These are phyloP conservation scores for Diophrys sp. DNA, from an alignment of 73 alveolate genomes.

Conservation along the genomic window DNA sequence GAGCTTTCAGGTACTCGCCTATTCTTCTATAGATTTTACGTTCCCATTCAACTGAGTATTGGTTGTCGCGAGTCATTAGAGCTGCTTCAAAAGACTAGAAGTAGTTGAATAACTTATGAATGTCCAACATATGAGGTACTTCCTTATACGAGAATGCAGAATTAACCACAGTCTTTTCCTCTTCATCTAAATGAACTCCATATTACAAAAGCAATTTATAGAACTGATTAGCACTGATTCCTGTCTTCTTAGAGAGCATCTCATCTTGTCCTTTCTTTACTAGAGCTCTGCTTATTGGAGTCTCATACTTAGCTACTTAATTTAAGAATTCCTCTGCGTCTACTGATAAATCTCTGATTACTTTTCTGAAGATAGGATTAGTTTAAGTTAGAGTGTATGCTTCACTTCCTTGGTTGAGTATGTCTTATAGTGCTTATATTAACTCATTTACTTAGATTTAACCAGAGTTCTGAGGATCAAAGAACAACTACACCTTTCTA, in stretches of 20 bases:
- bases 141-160: slow-evolving; percentile 27
- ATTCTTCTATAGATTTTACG: slow-evolving; percentile 42
- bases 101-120: slow-evolving; percentile 31
- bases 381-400: slow-evolving; percentile 30
- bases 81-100: slow-evolving; percentile 36
- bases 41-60: slow-evolving; percentile 51
- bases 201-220: slow-evolving; percentile 6
- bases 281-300: slow-evolving; percentile 8
- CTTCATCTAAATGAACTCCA: slow-evolving; percentile 48
- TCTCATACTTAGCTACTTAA: slow-evolving; percentile 48
- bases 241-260: slow-evolving; percentile 31
- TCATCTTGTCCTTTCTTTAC: slow-evolving; percentile 16
- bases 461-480: slow-evolving; percentile 44
- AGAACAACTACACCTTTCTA: slow-evolving; percentile 32
- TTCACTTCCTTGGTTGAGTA: slow-evolving; percentile 37
- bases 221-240: background rate
- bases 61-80: slow-evolving; percentile 20
- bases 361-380: slow-evolving; percentile 28
- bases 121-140: slow-evolving; percentile 22
- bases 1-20: slow-evolving; percentile 40
- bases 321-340: slow-evolving; percentile 47
- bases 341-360: slow-evolving; percentile 40
- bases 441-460: slow-evolving; percentile 32
- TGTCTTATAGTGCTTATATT: slow-evolving; percentile 36
- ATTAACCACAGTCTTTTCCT: slow-evolving; percentile 43